A percentile compares a stretch with the other conserved stretches of the same genome.
Evolutionary conservation across 331 rosid species (phyloP).

Genomic region (Pyracantha coccinea): DNA sequence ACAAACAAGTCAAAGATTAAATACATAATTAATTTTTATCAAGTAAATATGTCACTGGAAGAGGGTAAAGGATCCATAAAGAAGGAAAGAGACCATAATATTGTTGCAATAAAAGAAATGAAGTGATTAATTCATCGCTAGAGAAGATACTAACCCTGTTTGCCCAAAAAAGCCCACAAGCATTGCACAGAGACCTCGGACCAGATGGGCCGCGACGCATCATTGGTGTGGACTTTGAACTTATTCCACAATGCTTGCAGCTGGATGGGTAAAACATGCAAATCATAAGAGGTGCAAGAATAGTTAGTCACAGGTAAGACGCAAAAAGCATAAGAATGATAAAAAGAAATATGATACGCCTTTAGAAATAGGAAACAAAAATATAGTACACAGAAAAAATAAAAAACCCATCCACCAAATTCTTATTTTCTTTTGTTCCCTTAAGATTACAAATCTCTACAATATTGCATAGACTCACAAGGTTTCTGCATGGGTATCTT

Average conservation of each 20-base stretch:
- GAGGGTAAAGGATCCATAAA: background rate
- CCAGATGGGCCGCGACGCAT: slow-evolving; percentile 97
- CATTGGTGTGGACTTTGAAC: slow-evolving; percentile 89
- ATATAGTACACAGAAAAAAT: background rate
- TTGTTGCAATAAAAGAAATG: background rate
- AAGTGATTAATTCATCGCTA: slow-evolving; percentile 5
- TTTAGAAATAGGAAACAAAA: background rate
- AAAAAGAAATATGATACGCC: background rate
- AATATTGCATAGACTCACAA: slow-evolving; percentile 44
- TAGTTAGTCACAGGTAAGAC: background rate
- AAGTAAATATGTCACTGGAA: background rate
- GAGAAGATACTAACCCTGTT: slow-evolving; percentile 60
- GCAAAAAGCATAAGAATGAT: background rate
- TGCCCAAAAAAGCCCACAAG: slow-evolving; percentile 95
- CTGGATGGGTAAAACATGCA: slow-evolving; percentile 37
- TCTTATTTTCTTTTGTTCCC: background rate
- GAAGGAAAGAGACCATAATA: background rate
- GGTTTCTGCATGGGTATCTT: slow-evolving; percentile 55
- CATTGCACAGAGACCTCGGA: slow-evolving; percentile 92
- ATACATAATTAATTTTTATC: background rate
- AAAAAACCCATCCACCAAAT: background rate
- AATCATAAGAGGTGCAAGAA: slow-evolving; percentile 15
- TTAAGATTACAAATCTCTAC: background rate
- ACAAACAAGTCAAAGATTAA: background rate
- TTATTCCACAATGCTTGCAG: slow-evolving; percentile 81